These are phyloP conservation scores for Pseudogymnoascus sp. DNA, from an alignment of 2,329 filamentous ascomycete species.

Conservation along the genomic window DNA sequence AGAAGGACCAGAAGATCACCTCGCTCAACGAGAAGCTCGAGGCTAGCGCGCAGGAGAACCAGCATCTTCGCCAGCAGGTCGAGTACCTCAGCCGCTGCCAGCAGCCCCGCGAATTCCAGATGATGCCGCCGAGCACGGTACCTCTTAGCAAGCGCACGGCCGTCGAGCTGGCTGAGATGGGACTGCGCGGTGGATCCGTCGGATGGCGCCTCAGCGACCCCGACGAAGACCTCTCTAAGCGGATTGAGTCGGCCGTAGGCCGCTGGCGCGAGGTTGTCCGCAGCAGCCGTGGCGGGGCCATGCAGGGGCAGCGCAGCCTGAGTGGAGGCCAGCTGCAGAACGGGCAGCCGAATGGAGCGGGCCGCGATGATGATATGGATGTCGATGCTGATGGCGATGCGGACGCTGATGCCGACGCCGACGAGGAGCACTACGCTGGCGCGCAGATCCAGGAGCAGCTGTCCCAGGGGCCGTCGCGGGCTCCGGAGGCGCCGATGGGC, in stretches of 20 bases:
- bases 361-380: constrained; percentile 9
- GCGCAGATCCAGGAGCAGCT: background rate
- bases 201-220: constrained; percentile 44
- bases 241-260: constrained; percentile 48
- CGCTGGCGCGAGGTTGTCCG: constrained; percentile 55
- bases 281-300: constrained; percentile 40
- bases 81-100: constrained; percentile 51
- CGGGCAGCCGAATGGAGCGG: constrained; percentile 28
- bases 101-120: constrained; percentile 51
- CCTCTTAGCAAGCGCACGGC: constrained; percentile 44
- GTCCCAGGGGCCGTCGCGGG: background rate
- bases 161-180: constrained; percentile 39
- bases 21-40: constrained; percentile 42
- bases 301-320: constrained; percentile 43
- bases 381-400: constrained; percentile 15
- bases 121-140: constrained; percentile 43
- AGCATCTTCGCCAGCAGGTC: constrained; percentile 49
- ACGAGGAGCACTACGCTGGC: background rate
- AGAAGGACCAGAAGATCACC: constrained; percentile 45
- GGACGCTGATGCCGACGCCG: constrained; percentile 7
- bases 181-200: constrained; percentile 33
- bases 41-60: constrained; percentile 41
- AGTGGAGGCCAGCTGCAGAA: constrained; percentile 22
- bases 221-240: constrained; percentile 42
- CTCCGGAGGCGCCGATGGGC: constrained; percentile 8